Conservation (phyloP, 495 filamentous ascomycete genomes). For the Annulohypoxylon maeteangense region DNA sequence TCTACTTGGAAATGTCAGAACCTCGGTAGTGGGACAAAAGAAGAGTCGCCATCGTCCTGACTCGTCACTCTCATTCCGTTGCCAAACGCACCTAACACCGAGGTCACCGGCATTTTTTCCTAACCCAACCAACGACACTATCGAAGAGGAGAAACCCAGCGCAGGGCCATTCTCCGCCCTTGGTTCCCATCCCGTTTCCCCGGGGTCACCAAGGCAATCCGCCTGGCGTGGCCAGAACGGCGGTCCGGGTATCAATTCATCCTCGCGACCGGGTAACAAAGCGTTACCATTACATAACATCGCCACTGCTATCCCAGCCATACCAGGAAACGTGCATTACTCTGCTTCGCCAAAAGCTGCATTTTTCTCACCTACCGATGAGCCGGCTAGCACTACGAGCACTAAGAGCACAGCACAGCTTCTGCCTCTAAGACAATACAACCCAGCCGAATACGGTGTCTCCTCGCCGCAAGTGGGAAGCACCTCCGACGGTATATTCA, state of each 20-base stretch:
- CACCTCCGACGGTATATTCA: conserved; percentile 34
- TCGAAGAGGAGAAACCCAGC: conserved; percentile 45
- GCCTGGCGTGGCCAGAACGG: conserved; percentile 15
- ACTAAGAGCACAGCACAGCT: conserved; percentile 52
- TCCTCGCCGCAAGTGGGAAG: conserved; percentile 31
- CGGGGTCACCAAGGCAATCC: conserved; percentile 21
- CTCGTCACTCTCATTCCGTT: conserved; percentile 61
- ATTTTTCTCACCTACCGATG: conserved; percentile 47
- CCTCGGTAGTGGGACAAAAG: conserved; percentile 31
- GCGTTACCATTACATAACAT: conserved; percentile 32
- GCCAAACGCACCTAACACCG: conserved; percentile 58
- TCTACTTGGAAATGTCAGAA: conserved; percentile 43
- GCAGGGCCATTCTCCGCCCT: conserved; percentile 27
- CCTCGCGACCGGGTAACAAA: conserved; percentile 7
- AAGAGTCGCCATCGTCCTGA: conserved; percentile 45
- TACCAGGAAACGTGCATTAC: conserved; percentile 47
- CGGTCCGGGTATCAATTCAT: background rate
- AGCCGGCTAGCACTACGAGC: conserved; percentile 48
- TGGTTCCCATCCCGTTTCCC: conserved; percentile 32
- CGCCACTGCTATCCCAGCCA: conserved; percentile 40
- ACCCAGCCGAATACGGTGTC: conserved; percentile 54
- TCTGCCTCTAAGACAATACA: conserved; percentile 50
- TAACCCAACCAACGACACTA: conserved; percentile 20
- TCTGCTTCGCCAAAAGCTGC: conserved; percentile 47
- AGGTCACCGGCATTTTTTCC: conserved; percentile 52